Evolutionary conservation across 164 flowering plant species (phyloP), one percentile per base, ranked within the genome.

Genomic region (Malania oleifera): DNA sequence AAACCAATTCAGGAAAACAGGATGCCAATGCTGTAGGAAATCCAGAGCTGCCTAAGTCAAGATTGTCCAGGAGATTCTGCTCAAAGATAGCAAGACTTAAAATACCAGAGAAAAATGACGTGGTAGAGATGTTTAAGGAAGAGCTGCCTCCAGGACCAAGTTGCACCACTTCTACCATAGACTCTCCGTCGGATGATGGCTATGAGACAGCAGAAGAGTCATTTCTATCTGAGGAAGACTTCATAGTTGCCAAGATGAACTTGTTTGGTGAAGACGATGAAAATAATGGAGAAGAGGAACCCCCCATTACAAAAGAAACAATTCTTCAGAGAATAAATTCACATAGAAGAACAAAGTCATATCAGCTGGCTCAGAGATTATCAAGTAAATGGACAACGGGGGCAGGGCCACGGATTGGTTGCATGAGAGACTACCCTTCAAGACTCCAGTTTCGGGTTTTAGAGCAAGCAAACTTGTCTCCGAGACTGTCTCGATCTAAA

Each of bases 351-450:
- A 61, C 60, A 64, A 75, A 50, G 40, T 84, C 86, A 37, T 84
- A 74, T 43, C 84, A 81, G 65, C 52, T 84, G 63, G 85, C 75
- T 23, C 44, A 77, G 55, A 79, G 74, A 14, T 53, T 83, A 18
- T 69, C 79, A 4, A 63, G 75, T 51, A 77, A 39, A 63, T 84
- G 89, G 89, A 68, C 80, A 17, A 81, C 86, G 0, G 89, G 89
- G 18, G 89, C 83, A 13, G 89, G 89, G 7, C 86, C 89, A 0
- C 62, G 89, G 23, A 84, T 84, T 57, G 81, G 89, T 0, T 81
- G 86, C 60, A 66, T 84, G 73, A 72, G 84, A 54, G 89, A 81
- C 59, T 81, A 81, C 51, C 86, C 86, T 23, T 63, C 76, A 1
- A 73, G 71, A 60, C 81, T 84, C 41, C 82, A 75, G 45, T 63